A percentile compares a stretch with the other conserved stretches of the same genome.
Evolutionary conservation across 768 basidiomycete species (phyloP).

Genomic region (Russula sp.): DNA sequence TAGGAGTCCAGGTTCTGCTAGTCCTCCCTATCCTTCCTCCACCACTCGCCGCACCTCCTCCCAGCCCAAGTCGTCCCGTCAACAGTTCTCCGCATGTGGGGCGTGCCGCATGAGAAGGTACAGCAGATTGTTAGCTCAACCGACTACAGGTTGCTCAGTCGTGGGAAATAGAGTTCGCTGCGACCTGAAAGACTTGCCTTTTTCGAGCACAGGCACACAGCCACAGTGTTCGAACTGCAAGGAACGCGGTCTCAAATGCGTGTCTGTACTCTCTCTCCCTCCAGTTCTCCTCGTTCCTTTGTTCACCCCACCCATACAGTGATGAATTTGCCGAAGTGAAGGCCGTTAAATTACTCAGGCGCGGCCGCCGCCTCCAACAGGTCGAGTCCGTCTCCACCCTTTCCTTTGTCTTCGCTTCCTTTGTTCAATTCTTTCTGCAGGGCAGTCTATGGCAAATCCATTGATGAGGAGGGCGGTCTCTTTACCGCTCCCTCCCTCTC

Average conservation of each 20-base stretch:
- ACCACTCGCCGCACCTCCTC: conserved; percentile 35
- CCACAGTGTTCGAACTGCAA: conserved; percentile 83
- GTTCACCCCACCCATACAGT: conserved; percentile 41
- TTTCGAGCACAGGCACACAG: conserved; percentile 43
- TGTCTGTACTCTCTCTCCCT: conserved; percentile 56
- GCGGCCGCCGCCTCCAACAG: conserved; percentile 76
- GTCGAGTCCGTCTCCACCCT: conserved; percentile 60
- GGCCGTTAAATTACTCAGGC: conserved; percentile 78
- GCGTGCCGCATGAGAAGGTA: conserved; percentile 88
- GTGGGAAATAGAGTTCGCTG: conserved; percentile 69
- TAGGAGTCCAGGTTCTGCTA: conserved; percentile 33
- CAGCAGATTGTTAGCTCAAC: neutral
- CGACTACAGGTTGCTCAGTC: conserved; percentile 10
- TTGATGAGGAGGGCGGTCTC: conserved; percentile 43
- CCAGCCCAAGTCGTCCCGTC: conserved; percentile 70
- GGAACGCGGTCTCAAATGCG: conserved; percentile 88
- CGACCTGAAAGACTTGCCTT: conserved; percentile 81
- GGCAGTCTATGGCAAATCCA: conserved; percentile 74
- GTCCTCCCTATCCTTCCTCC: conserved; percentile 39
- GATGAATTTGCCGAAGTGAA: conserved; percentile 92
- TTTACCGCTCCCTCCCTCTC: conserved; percentile 41
- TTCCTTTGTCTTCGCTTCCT: conserved; percentile 12
- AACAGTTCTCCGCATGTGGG: conserved; percentile 92
- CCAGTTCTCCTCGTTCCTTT: neutral
- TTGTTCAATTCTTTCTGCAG: conserved; percentile 39